phyloP scores from a whole-genome alignment of 306 rosid species.

The Trifolium dubium region DNA sequence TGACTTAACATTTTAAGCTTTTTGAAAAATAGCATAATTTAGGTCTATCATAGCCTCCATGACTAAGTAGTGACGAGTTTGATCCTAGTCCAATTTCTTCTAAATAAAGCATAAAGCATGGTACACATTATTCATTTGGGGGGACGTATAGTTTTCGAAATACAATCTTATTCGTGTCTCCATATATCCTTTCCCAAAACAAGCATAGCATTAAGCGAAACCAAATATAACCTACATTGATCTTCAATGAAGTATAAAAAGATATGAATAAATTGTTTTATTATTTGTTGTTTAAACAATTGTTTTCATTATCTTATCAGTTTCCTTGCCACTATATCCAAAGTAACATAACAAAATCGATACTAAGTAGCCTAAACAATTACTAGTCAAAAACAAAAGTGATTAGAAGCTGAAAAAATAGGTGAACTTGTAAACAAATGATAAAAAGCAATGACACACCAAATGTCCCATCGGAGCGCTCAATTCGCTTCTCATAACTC shows the following conservation, averaged over 20 bases:
- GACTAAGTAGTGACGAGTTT: neutral
- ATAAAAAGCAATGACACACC: slow-evolving; percentile 43
- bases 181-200: neutral
- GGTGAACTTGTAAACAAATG: neutral
- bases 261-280: neutral
- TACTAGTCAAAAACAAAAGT: neutral
- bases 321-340: neutral
- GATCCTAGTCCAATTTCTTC: neutral
- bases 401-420: slow-evolving; percentile 22
- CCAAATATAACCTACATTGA: neutral
- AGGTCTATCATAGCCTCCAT: neutral
- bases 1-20: neutral
- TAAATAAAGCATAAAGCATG: neutral
- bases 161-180: neutral
- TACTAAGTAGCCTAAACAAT: neutral
- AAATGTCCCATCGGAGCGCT: slow-evolving; percentile 83
- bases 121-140: neutral
- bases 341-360: slow-evolving; percentile 6
- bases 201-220: neutral
- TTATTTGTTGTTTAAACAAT: neutral
- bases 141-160: neutral
- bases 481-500: slow-evolving; percentile 56
- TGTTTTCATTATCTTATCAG: slow-evolving; percentile 13
- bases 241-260: neutral
- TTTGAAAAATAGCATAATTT: neutral